Evolutionary conservation across 495 filamentous ascomycete genomes (phyloP).

Genomic region (Darksidea phi): DNA sequence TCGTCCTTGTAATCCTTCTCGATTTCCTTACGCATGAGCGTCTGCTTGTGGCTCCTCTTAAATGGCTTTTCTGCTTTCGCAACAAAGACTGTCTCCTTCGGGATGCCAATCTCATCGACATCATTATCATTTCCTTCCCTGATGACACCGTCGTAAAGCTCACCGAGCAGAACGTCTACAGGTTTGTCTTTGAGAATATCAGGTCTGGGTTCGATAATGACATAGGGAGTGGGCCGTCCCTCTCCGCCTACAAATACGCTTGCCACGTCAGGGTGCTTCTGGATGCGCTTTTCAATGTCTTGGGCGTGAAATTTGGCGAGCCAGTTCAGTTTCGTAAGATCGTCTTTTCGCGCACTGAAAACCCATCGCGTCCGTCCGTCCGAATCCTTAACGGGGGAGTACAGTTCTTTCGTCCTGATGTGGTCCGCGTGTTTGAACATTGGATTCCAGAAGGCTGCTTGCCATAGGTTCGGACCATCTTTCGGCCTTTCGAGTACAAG

Average conservation of each 20-base stretch:
- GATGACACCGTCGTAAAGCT: conserved; percentile 5
- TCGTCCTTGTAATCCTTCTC: conserved; percentile 16
- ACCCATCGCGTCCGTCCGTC: conserved; percentile 17
- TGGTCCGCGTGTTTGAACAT: neutral
- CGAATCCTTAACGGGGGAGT: conserved; percentile 8
- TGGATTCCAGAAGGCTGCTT: conserved; percentile 14
- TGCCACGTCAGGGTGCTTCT: conserved; percentile 1
- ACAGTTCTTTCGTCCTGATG: conserved; percentile 16
- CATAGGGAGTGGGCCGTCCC: conserved; percentile 2
- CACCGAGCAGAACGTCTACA: neutral
- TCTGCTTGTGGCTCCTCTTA: conserved; percentile 4
- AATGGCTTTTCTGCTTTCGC: conserved; percentile 7
- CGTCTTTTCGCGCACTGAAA: conserved; percentile 19
- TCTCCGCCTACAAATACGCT: conserved; percentile 18
- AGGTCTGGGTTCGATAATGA: conserved; percentile 7
- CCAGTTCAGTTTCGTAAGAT: conserved; percentile 21
- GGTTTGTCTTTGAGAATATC: neutral
- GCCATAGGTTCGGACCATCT: neutral
- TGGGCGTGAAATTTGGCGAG: conserved; percentile 17
- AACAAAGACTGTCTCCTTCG: conserved; percentile 17
- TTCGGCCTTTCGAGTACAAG: conserved; percentile 7
- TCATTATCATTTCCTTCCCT: neutral
- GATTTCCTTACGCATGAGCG: conserved; percentile 9
- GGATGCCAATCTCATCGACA: conserved; percentile 11
- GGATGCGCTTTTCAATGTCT: conserved; percentile 13